Evolutionary conservation across 352 stramenopile species (phyloP).

Genomic region (Achlya hypogyna): DNA sequence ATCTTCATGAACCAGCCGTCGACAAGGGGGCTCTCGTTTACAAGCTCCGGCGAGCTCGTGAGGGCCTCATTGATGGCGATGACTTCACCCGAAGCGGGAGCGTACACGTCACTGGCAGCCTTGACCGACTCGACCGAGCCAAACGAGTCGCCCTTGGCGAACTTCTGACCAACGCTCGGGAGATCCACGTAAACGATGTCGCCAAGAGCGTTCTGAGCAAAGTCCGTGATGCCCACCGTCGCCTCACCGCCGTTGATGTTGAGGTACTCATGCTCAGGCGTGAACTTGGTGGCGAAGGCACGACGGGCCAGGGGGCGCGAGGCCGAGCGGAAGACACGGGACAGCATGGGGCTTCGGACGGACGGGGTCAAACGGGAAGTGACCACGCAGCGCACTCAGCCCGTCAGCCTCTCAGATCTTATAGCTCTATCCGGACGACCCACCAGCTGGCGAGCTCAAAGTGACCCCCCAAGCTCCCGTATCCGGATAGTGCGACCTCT

Average conservation of each 20-base stretch:
- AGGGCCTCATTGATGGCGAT: constrained; percentile 91
- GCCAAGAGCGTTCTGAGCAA: constrained; percentile 94
- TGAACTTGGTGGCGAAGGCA: constrained; percentile 79
- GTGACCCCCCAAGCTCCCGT: not conserved
- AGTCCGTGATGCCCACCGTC: constrained; percentile 96
- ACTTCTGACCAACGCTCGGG: constrained; percentile 88
- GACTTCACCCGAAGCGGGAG: constrained; percentile 88
- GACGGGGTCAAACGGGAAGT: not conserved
- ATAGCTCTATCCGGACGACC: not conserved
- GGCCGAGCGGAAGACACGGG: constrained; percentile 25
- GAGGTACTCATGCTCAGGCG: constrained; percentile 79
- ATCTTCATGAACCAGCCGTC: constrained; percentile 88
- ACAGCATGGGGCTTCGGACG: not conserved
- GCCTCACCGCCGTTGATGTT: constrained; percentile 65
- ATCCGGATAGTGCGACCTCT: not conserved
- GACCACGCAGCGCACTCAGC: not conserved
- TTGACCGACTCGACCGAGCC: constrained; percentile 98
- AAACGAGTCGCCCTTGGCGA: constrained; percentile 91
- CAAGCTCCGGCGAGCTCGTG: constrained; percentile 67
- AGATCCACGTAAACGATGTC: constrained; percentile 98
- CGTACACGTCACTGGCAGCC: constrained; percentile 96
- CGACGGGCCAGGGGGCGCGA: constrained; percentile 31
- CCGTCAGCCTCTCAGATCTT: not conserved
- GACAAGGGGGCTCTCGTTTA: constrained; percentile 82
- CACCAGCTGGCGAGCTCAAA: not conserved